Conservation (phyloP, 805 yeast species). For the Metschnikowia santaceciliae region DNA sequence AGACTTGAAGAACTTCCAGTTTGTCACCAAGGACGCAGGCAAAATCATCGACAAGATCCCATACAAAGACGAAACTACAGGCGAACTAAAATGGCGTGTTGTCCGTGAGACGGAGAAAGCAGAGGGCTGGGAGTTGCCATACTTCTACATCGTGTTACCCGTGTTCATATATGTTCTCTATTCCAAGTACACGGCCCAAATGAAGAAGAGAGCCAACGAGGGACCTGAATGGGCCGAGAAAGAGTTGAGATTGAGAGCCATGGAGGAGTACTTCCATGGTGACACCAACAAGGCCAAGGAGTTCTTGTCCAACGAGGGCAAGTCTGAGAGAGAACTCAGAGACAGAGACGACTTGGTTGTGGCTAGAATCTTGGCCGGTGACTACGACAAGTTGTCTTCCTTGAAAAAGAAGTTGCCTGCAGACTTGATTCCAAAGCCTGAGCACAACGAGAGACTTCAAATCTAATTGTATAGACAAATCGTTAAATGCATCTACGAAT, state of each 20-base stretch:
- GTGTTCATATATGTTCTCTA: slow-evolving; percentile 55
- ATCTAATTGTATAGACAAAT: slow-evolving; percentile 21
- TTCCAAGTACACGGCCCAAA: slow-evolving; percentile 43
- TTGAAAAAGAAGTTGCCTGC: slow-evolving; percentile 48
- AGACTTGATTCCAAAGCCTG: slow-evolving; percentile 36
- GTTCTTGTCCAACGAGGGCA: slow-evolving; percentile 50
- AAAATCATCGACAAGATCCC: slow-evolving; percentile 80
- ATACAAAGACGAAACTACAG: slow-evolving; percentile 72
- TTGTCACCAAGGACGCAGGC: slow-evolving; percentile 46
- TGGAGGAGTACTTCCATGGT: slow-evolving; percentile 59
- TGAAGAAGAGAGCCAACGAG: slow-evolving; percentile 36
- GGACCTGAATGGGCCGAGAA: slow-evolving; percentile 78
- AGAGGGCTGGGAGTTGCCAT: slow-evolving; percentile 82
- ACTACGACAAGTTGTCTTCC: slow-evolving; percentile 67
- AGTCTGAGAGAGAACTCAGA: slow-evolving; percentile 52
- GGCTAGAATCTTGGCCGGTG: slow-evolving; percentile 79
- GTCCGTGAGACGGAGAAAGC: slow-evolving; percentile 66
- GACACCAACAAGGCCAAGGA: slow-evolving; percentile 48
- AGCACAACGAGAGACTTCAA: slow-evolving; percentile 30
- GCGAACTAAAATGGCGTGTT: slow-evolving; percentile 74
- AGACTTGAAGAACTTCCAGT: slow-evolving; percentile 55
- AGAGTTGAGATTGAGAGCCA: slow-evolving; percentile 71
- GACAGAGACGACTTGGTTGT: slow-evolving; percentile 74
- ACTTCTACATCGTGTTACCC: slow-evolving; percentile 71
- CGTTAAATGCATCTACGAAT: slow-evolving; percentile 6